A percentile compares a stretch with the other conserved stretches of the same genome.
phyloP scores from a whole-genome alignment of 2,329 filamentous ascomycete species.

The Trichoderma koningiopsis region DNA sequence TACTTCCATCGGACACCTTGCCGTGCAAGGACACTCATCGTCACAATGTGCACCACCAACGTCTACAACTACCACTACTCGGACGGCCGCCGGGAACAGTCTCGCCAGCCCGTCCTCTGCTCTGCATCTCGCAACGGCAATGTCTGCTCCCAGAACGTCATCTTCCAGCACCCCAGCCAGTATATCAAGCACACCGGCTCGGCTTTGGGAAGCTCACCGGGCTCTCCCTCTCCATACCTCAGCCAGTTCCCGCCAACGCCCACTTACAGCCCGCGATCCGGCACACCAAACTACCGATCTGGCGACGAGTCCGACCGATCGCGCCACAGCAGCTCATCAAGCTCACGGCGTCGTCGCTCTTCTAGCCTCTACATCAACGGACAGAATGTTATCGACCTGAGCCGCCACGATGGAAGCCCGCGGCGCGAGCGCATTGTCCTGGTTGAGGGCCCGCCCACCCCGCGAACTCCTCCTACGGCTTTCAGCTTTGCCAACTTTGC shows the following conservation, averaged over 20 bases:
- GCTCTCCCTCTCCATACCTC: constrained; percentile 37
- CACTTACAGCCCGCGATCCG: constrained; percentile 38
- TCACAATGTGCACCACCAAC: constrained; percentile 55
- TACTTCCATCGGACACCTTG: not conserved
- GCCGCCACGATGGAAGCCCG: constrained; percentile 35
- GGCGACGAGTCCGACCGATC: constrained; percentile 44
- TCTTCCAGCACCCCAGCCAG: constrained; percentile 46
- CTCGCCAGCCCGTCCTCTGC: constrained; percentile 44
- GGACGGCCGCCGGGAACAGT: constrained; percentile 44
- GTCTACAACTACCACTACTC: constrained; percentile 51
- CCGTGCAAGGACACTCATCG: constrained; percentile 25
- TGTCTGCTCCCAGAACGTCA: constrained; percentile 46
- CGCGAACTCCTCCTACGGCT: constrained; percentile 50
- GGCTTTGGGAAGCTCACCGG: constrained; percentile 36
- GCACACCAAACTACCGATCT: constrained; percentile 41
- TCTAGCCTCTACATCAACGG: constrained; percentile 44
- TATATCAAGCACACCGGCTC: constrained; percentile 39
- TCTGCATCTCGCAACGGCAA: constrained; percentile 42
- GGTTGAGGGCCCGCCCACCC: constrained; percentile 48
- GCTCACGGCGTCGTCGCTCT: constrained; percentile 39
- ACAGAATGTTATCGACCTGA: constrained; percentile 40
- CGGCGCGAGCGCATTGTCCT: constrained; percentile 49
- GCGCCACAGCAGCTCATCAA: constrained; percentile 37
- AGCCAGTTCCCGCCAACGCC: constrained; percentile 46
- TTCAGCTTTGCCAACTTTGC: constrained; percentile 45